Base-by-base conservation (phyloP, 768 basidiomycete species). In the Podaxis sp. region DNA sequence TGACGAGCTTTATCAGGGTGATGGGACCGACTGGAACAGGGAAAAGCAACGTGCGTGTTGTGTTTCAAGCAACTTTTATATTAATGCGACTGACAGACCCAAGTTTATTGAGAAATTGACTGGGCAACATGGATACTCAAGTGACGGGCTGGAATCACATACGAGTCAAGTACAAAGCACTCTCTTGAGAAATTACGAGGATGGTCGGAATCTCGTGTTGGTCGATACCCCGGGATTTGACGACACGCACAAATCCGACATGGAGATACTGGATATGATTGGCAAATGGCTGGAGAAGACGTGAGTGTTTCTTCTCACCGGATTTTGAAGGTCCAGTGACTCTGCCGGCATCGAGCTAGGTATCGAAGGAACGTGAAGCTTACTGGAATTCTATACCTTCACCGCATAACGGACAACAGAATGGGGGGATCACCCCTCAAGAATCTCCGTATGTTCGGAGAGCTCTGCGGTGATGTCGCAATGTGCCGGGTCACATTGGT, bases 401-500 rank as follows among this genome's bases (percentile, higher is more conserved):
- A 65, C 38, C 60, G 61, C 28, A 65, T 65, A n/a, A 53, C 64
- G 8, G 60, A 57, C 44, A 62, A 65, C 71, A 72, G 82, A 26
- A 76, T 85, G 69, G 80, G 80, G 37, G 82, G 81, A 22, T 80
- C 79, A 26, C 81, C 82, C n/a, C 77, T 74, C 24, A 77, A 79
- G 65, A 84, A 82, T 66, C 83, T 83, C 60, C 75, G 76, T 38
- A 77, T 84, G 72, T 84, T 86, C 70, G 73, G 78, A 52, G 75
- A 81, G 60, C 75, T 86, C 12, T 86, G 85, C 64, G 85, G 85
- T 20, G 79, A 82, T 20, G 71, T 60, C 49, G 74, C 80, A 13
- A 78, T 86, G 56, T 72, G 75, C 41, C 84, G 80, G 63, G 82
- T 86, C 30, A 73, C 82, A 28, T 77, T 86, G 63, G 79, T 79